Conservation (phyloP, 768 basidiomycete species). For the Hygrocybe punicea region DNA sequence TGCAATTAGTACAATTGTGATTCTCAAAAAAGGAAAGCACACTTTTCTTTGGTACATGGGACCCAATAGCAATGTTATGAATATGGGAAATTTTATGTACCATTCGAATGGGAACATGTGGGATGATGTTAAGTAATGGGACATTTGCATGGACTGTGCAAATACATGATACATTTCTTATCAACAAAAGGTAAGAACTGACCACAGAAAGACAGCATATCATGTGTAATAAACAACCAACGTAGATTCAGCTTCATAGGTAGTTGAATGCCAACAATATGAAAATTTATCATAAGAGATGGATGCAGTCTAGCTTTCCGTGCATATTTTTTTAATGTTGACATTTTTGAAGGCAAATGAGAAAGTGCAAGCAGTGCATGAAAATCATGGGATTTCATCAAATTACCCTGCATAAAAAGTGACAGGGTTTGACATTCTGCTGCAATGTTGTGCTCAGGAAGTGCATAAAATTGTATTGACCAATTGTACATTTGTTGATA, state of each 20-base stretch:
- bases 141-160: neutral
- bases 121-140: neutral
- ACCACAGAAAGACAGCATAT: neutral
- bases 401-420: too few relatives aligned
- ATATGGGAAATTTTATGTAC: neutral
- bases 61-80: neutral
- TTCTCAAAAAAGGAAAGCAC: neutral
- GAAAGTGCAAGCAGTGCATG: too few relatives aligned
- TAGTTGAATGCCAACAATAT: neutral
- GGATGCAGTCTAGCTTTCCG: too few relatives aligned
- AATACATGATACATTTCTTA: neutral
- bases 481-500: too few relatives aligned
- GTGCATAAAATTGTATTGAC: too few relatives aligned
- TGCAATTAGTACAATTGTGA: neutral
- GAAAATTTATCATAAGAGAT: too few relatives aligned
- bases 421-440: too few relatives aligned
- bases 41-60: neutral
- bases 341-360: too few relatives aligned
- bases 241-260: neutral
- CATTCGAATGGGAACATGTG: neutral
- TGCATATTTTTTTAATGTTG: too few relatives aligned
- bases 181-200: neutral
- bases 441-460: too few relatives aligned
- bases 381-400: too few relatives aligned
- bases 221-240: neutral